Evolutionary conservation across 1,284 basidiomycete genomes (phyloP).

Genomic region (Irpex sp.): DNA sequence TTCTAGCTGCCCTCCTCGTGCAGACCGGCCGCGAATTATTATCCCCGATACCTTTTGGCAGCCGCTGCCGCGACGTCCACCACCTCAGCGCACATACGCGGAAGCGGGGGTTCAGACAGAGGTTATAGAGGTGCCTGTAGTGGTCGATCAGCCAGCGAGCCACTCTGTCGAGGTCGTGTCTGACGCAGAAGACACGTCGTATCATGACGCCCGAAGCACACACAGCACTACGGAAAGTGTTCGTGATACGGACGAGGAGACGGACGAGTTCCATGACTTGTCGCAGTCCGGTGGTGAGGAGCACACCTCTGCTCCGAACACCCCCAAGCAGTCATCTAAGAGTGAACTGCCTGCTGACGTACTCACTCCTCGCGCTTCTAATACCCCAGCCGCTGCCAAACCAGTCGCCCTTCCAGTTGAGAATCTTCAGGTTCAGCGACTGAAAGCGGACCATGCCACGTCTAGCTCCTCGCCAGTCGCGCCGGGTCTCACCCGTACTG

Average conservation of each 20-base stretch:
- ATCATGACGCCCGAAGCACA: not conserved
- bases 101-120: not conserved
- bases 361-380: not conserved
- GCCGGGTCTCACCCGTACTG: not conserved
- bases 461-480: not conserved
- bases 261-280: not conserved
- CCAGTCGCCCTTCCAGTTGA: not conserved
- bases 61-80: not conserved
- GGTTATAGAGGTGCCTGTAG: not conserved
- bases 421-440: not conserved
- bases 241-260: not conserved
- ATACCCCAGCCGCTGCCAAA: not conserved
- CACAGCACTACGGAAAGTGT: not conserved
- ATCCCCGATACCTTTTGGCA: not conserved
- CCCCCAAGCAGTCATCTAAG: not conserved
- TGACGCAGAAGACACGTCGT: not conserved
- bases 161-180: not conserved
- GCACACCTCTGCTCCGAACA: not conserved
- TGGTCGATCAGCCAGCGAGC: not conserved
- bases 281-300: not conserved
- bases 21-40: not conserved
- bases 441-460: not conserved
- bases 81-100: not conserved
- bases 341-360: not conserved
- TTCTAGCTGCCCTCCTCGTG: not conserved